Base-by-base conservation (phyloP, 164 flowering plant species). In the Aristolochia californica region DNA sequence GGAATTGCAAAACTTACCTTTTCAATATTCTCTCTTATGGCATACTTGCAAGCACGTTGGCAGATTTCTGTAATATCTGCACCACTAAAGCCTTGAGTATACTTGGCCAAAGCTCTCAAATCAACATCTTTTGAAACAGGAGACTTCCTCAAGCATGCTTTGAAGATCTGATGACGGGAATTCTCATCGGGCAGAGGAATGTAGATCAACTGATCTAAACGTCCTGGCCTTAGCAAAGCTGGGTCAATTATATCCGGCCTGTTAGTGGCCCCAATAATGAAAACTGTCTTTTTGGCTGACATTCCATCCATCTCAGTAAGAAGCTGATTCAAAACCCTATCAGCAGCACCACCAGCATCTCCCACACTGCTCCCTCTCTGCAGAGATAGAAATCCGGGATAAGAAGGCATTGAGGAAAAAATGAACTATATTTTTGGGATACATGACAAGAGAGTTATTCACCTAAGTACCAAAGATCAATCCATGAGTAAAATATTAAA, bases 271-370 rank as follows among this genome's bases (percentile, higher is more conserved):
- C 93, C 93, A 71, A 88, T 88, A 1, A 85, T 88, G 64, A 88
- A 88, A 17, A 88, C 96, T 13, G 93, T 88, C 65, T 85, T 88
- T 82, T 88, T 88, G 2, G 96, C 93, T 45, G 80, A 74, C 93
- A 88, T 88, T 22, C 93, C 96, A 62, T 88, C 96, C 93, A 88
- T 88, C 68, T 88, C 96, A 0, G 96, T 88, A 43, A 88, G 69
- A 17, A 88, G 93, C 65, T 88, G 93, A 62, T 88, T 88, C 71
- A 88, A 59, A 66, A 88, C 96, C 57, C 96, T 78, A 58, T 88
- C 93, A 44, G 88, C 96, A 55, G 93, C 96, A 69, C 96, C 96
- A 24, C 96, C 93, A 26, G 86, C 93, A 78, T 88, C 93, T 56
- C 96, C 96, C 1, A 69, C 77, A 65, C 90, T 83, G 70, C 90